Percentiles rank a stretch among this genome's conserved stretches.
These are phyloP conservation scores for Oryza brachyantha DNA, from an alignment of 176 grass and related monocot species.

Conservation along the genomic window DNA sequence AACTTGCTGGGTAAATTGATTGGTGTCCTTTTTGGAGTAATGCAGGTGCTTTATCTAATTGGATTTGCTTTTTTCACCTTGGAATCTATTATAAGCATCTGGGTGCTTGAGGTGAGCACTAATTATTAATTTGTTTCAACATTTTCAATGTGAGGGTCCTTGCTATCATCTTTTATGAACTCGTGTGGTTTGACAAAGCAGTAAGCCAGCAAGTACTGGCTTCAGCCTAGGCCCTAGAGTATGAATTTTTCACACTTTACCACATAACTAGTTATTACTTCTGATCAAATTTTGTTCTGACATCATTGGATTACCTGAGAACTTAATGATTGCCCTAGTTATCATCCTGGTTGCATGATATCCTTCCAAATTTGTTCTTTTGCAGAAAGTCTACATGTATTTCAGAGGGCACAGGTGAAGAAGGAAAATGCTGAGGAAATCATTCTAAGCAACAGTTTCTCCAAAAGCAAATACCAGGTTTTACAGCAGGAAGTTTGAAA, in stretches of 20 bases:
- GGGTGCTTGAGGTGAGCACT: conserved; percentile 81
- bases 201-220: neutral
- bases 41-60: conserved; percentile 69
- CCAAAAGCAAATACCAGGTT: too few relatives aligned
- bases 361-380: neutral
- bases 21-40: conserved; percentile 8
- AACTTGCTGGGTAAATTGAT: conserved; percentile 22
- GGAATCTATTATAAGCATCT: conserved; percentile 80
- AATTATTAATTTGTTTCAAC: conserved; percentile 9
- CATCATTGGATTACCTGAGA: neutral
- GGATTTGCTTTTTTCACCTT: conserved; percentile 75
- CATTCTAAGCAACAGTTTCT: conserved; percentile 13
- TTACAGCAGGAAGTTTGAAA: conserved; percentile 3
- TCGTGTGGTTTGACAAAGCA: conserved; percentile 15
- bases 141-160: neutral
- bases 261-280: neutral
- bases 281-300: neutral
- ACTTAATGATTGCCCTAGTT: neutral
- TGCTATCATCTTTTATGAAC: neutral
- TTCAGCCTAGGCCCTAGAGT: too few relatives aligned
- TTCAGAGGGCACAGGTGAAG: conserved; percentile 63
- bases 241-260: neutral
- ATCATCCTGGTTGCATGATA: neutral
- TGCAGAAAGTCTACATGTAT: conserved; percentile 58
- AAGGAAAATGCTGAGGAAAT: neutral